Evolutionary conservation across 106 monocot species (phyloP).

Genomic region (Platanthera zijinensis): DNA sequence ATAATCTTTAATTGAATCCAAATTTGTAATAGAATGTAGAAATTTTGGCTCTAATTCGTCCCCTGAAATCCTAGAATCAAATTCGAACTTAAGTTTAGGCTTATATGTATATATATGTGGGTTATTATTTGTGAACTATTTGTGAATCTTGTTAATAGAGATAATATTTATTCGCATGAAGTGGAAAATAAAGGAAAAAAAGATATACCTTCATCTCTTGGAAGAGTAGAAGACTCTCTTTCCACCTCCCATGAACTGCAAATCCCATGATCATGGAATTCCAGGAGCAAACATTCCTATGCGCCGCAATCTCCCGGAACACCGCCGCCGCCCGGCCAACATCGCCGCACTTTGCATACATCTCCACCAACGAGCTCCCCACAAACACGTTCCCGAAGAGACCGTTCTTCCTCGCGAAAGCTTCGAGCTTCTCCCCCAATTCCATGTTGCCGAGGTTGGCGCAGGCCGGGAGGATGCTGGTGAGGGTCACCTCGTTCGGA

Average conservation of each 20-base stretch:
- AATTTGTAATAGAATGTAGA: too few species aligned
- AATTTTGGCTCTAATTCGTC: too few species aligned
- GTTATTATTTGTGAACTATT: too few species aligned
- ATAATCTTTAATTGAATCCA: too few species aligned
- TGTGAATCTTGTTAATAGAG: too few species aligned
- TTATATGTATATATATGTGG: too few species aligned
- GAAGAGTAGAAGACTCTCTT: constrained; percentile 49
- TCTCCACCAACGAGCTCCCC: constrained; percentile 59
- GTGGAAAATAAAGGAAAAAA: not conserved
- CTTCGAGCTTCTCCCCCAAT: constrained; percentile 53
- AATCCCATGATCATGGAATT: constrained; percentile 76
- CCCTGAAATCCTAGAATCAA: too few species aligned
- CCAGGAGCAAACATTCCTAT: constrained; percentile 63
- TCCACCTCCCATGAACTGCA: constrained; percentile 57
- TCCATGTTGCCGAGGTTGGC: constrained; percentile 49
- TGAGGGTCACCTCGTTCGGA: constrained; percentile 70
- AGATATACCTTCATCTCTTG: constrained; percentile 38
- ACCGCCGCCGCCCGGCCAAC: constrained; percentile 32
- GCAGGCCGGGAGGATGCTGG: constrained; percentile 63
- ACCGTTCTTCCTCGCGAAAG: constrained; percentile 37
- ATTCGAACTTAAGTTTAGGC: too few species aligned
- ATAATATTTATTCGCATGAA: too few species aligned
- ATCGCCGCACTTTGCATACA: constrained; percentile 72
- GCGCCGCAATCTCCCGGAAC: constrained; percentile 45
- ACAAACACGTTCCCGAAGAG: constrained; percentile 46